Conservation (phyloP, 192 early-diverging fungal species). For the Gigaspora rosea region DNA sequence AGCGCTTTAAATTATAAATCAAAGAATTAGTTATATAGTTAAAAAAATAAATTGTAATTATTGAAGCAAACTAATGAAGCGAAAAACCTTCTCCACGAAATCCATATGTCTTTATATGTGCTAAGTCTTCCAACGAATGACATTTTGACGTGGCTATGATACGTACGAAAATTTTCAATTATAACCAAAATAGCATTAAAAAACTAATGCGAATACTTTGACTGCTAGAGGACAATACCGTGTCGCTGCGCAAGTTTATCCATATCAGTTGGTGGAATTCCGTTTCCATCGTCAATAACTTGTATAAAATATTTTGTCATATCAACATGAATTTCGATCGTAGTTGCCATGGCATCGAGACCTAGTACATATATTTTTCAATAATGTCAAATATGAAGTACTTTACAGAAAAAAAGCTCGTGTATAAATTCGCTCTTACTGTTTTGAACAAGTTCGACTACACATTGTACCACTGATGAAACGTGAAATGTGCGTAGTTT, state of each 20-base stretch:
- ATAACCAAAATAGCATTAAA: background rate
- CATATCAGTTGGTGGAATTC: slow-evolving; percentile 54
- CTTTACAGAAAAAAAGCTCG: background rate
- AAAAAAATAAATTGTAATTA: background rate
- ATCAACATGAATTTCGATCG: slow-evolving; percentile 52
- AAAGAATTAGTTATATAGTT: background rate
- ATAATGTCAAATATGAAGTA: background rate
- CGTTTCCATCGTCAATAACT: slow-evolving; percentile 64
- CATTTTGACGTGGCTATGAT: slow-evolving; percentile 61
- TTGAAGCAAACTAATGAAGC: background rate
- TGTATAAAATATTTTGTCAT: slow-evolving; percentile 48
- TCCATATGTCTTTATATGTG: slow-evolving; percentile 53
- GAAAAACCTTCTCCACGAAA: slow-evolving; percentile 70
- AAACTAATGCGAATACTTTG: background rate
- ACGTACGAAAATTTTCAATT: background rate
- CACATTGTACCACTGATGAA: slow-evolving; percentile 52
- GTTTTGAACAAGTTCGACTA: slow-evolving; percentile 65
- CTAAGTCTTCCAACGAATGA: slow-evolving; percentile 44
- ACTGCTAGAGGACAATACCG: slow-evolving; percentile 23
- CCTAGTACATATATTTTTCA: slow-evolving; percentile 31
- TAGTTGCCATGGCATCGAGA: slow-evolving; percentile 58
- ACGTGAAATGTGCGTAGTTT: slow-evolving; percentile 44
- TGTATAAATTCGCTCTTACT: slow-evolving; percentile 31
- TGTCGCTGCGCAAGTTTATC: slow-evolving; percentile 50
- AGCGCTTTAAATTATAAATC: slow-evolving; percentile 41